Evolutionary conservation across 192 early-diverging fungal genomes (phyloP).

Genomic region (Funneliformis geosporum): DNA sequence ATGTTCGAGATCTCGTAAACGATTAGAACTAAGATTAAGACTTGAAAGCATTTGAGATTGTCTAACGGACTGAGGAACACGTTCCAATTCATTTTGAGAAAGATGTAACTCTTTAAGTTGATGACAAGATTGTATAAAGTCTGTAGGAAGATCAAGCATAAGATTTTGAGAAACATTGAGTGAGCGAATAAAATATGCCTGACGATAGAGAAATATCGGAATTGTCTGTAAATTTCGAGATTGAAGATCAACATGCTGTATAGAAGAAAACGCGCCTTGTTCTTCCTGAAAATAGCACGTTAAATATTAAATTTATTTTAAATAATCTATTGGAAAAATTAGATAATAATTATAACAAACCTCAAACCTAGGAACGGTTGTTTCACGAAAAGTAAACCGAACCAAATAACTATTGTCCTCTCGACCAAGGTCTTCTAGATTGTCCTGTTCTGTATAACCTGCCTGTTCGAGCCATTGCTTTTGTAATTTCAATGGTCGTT

Average conservation of each 20-base stretch:
- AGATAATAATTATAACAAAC: slow-evolving; percentile 37
- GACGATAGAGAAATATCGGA: slow-evolving; percentile 73
- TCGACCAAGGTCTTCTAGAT: slow-evolving; percentile 73
- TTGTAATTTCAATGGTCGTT: slow-evolving; percentile 75
- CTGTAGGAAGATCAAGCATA: slow-evolving; percentile 76
- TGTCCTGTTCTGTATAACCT: slow-evolving; percentile 78
- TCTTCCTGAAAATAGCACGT: slow-evolving; percentile 37
- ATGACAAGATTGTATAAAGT: slow-evolving; percentile 78
- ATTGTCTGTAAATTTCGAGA: slow-evolving; percentile 74
- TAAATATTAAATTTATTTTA: background rate
- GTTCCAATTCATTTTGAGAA: slow-evolving; percentile 66
- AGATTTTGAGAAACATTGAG: slow-evolving; percentile 85
- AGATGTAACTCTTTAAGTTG: slow-evolving; percentile 68
- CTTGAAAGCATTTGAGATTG: slow-evolving; percentile 65
- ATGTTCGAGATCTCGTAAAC: slow-evolving; percentile 64
- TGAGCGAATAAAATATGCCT: slow-evolving; percentile 69
- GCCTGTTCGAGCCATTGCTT: slow-evolving; percentile 73
- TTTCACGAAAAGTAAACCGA: slow-evolving; percentile 72
- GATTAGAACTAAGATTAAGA: slow-evolving; percentile 79
- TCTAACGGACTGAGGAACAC: slow-evolving; percentile 68
- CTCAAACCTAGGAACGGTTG: slow-evolving; percentile 52
- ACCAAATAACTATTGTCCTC: slow-evolving; percentile 86
- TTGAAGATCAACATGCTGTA: slow-evolving; percentile 70
- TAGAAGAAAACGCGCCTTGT: slow-evolving; percentile 42
- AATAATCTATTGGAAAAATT: background rate